Base-by-base conservation (phyloP, 768 basidiomycete species). In the Lanmaoa rubissima region DNA sequence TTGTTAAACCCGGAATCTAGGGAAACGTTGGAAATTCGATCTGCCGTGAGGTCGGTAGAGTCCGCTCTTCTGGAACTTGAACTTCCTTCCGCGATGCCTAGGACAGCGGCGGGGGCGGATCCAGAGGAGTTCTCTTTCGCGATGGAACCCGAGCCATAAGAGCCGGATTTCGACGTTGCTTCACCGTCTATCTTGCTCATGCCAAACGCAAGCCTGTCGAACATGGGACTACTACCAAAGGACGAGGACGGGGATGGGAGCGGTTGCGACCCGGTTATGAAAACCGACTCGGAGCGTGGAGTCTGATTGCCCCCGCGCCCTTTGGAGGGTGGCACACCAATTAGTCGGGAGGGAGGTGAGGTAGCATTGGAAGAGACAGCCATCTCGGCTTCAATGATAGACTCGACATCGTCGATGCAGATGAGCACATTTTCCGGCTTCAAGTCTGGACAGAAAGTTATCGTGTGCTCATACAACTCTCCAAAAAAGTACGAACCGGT, bases 391-490 rank as follows among this genome's bases (percentile, higher is more conserved):
- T 86, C 82, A 49, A 98, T 95, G 69, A 98, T 93, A 17, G 84
- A 78, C 66, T 98, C 96, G 62, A 98, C 96, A 68, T 98, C 91
- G 68, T 98, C 96, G 65, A 98, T 98, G 73, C 85, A 88, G 61
- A 99, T 94, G 48, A 99, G 83, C 28, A 99, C 94, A 73, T 98
- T 98, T 73, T 98, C 97, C 0, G 96, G 97, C 72, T 98, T 98
- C 60, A 99, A 79, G 73, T 99, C 94, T 86, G 67, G 49, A 59
- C 44, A 7, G 26, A 48, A 55, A 46, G 48, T 61, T 60, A 48
- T 59, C 48, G 54, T 38, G 31, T 43, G 57, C 28, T 36, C 21
- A 32, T 14, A 42, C 28, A 21, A 17, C 17, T 16, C 17, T 17
- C 41, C 3, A 12, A 36, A 28, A 19, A 12, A 41, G 12, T 24